Evolutionary conservation across 208 protist genomes (phyloP), one percentile per base, ranked within the genome.

Genomic region (Borovskyia barvae): DNA sequence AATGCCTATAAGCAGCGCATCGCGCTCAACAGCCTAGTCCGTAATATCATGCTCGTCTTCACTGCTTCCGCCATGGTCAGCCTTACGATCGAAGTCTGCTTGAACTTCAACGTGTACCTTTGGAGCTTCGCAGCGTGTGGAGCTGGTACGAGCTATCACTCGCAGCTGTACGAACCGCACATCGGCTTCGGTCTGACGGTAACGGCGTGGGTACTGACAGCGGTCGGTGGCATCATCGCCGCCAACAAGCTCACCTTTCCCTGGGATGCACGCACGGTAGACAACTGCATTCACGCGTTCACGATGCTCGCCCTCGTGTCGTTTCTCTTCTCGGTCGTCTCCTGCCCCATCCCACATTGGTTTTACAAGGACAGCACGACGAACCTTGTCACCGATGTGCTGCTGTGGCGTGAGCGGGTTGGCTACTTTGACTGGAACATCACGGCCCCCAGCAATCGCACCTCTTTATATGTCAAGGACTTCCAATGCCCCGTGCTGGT

Each of bases 41-140:
- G 69, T 53, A 63, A 54, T 39, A 24, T 60, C 42, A 72, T 60
- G 52, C 25, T 61, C 35, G 33, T 82, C 71, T 46, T 80, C 42
- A 41, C 69, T 5, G 76, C 68, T 11, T 33, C 54, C 17, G 41
- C 63, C 14, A 80, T 82, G 42, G 54, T 51, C 43, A 58, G 52
- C 25, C 70, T 91, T 33, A 84, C 75, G 11, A 71, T 77, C 30
- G 61, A 75, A 29, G 67, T 76, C 14, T 70, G 62, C 43, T 60
- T 92, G 41, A 84, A 80, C 68, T 81, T 89, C 65, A 87, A 82
- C 66, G 63, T 92, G 19, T 92, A 79, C 66, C 61, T 73, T 8
- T 82, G 76, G 71, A 83, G 50, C 65, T 89, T 92, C 48, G 45
- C 55, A 17, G 71, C 47, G 37, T 92, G 85, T 65, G 68, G 69